phyloP scores from a whole-genome alignment of 2,329 filamentous ascomycete genomes.

The Rutstroemia sydowiana region DNA sequence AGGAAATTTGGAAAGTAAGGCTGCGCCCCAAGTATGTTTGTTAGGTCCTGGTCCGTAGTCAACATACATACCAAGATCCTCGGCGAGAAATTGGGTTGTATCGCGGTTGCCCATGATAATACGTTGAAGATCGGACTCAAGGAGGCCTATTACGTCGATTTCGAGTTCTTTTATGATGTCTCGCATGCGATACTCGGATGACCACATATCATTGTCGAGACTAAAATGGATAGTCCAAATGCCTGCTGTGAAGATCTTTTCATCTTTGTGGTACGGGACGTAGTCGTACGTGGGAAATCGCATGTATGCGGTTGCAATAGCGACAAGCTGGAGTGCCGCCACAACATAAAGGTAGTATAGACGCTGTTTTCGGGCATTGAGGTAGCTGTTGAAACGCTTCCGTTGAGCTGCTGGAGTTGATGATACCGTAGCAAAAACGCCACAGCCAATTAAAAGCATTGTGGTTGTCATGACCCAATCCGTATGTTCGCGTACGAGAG shows the following conservation, averaged over 20 bases:
- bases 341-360: conserved; percentile 68
- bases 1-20: conserved; percentile 91
- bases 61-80: conserved; percentile 97
- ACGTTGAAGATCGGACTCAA: conserved; percentile 88
- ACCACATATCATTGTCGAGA: conserved; percentile 98
- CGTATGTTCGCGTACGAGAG: conserved; percentile 84
- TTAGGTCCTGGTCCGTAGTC: conserved; percentile 96
- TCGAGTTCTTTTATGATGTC: conserved; percentile 90
- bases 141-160: conserved; percentile 89
- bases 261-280: conserved; percentile 77
- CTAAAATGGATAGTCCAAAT: conserved; percentile 99
- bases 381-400: conserved; percentile 28
- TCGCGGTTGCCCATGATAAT: conserved; percentile 99
- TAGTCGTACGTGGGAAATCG: conserved; percentile 93
- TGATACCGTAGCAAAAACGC: conserved; percentile 65
- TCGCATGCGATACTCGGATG: conserved; percentile 87
- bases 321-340: conserved; percentile 69
- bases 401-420: conserved; percentile 32
- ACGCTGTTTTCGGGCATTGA: conserved; percentile 41
- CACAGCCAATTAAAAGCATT: conserved; percentile 78
- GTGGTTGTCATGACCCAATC: conserved; percentile 89
- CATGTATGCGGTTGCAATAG: conserved; percentile 73
- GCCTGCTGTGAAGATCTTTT: conserved; percentile 83
- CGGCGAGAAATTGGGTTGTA: conserved; percentile 87
- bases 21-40: conserved; percentile 97